Evolutionary conservation across 148 eudicot genomes (phyloP).

Genomic region (Chenopodium suecicum): DNA sequence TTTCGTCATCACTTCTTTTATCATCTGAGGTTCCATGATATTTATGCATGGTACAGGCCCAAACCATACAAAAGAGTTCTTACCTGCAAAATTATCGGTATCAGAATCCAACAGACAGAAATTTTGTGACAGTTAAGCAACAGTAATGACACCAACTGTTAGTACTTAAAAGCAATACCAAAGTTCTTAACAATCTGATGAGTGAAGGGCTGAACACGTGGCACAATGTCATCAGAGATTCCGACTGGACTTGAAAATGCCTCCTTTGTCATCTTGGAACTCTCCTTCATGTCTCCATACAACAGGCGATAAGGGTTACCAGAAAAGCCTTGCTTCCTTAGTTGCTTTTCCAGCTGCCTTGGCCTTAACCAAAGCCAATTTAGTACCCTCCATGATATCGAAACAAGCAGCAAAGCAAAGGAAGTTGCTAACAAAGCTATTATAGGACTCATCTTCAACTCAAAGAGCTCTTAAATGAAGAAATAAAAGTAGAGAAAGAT

Average conservation of each 20-base stretch:
- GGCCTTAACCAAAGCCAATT: constrained; percentile 40
- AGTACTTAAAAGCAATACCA: constrained; percentile 17
- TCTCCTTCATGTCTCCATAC: constrained; percentile 35
- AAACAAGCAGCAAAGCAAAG: constrained; percentile 7
- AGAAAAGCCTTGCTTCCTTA: constrained; percentile 31
- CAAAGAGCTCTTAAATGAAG: background rate
- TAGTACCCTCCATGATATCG: constrained; percentile 26
- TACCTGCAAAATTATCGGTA: constrained; percentile 25
- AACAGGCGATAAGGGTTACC: constrained; percentile 36
- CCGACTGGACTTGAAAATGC: constrained; percentile 32
- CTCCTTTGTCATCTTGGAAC: constrained; percentile 24
- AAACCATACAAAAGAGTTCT: constrained; percentile 38
- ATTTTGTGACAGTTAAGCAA: background rate
- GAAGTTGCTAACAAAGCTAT: constrained; percentile 17
- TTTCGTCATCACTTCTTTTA: constrained; percentile 32
- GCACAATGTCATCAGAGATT: constrained; percentile 18
- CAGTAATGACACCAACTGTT: background rate
- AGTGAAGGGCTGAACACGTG: constrained; percentile 37
- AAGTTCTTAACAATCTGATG: constrained; percentile 23
- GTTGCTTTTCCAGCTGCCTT: constrained; percentile 29
- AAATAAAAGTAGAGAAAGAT: background rate
- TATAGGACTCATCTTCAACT: constrained; percentile 17
- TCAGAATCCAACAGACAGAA: background rate
- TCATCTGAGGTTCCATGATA: constrained; percentile 36
- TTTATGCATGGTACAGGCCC: constrained; percentile 36